Percentiles rank a stretch among this genome's conserved stretches.
These are phyloP conservation scores for Centella asiatica DNA, from an alignment of 129 eudicot genomes.

Conservation along the genomic window DNA sequence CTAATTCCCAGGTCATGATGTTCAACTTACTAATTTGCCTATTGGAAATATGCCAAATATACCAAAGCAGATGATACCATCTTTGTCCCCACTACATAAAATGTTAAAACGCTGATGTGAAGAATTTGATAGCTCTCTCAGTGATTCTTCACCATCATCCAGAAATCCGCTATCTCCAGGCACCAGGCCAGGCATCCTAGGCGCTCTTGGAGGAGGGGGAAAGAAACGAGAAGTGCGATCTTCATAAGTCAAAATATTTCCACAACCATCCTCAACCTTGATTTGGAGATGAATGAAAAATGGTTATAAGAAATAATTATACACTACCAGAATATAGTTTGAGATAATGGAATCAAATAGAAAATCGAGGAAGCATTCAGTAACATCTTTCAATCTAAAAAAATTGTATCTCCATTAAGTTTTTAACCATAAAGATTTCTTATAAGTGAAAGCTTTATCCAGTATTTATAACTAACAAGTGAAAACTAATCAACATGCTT, in stretches of 20 bases:
- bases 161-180: constrained; percentile 76
- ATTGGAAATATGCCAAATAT: constrained; percentile 95
- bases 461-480: too few species aligned
- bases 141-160: constrained; percentile 76
- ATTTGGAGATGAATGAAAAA: background rate
- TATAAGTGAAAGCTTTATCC: too few species aligned
- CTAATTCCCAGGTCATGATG: background rate
- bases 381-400: too few species aligned
- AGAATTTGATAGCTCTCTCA: constrained; percentile 63
- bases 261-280: constrained; percentile 45
- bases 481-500: background rate
- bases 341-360: too few species aligned
- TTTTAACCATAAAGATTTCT: too few species aligned
- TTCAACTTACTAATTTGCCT: constrained; percentile 72
- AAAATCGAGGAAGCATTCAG: too few species aligned
- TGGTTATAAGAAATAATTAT: background rate
- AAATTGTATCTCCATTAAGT: too few species aligned
- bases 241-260: constrained; percentile 42
- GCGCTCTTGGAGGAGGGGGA: constrained; percentile 90
- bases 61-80: constrained; percentile 73
- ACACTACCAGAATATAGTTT: background rate
- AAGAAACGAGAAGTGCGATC: constrained; percentile 92
- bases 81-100: constrained; percentile 81
- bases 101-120: constrained; percentile 74
- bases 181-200: constrained; percentile 80